Evolutionary conservation across 768 basidiomycete species (phyloP), one percentile per base, ranked within the genome.

Genomic region (Pisolithus orientalis): DNA sequence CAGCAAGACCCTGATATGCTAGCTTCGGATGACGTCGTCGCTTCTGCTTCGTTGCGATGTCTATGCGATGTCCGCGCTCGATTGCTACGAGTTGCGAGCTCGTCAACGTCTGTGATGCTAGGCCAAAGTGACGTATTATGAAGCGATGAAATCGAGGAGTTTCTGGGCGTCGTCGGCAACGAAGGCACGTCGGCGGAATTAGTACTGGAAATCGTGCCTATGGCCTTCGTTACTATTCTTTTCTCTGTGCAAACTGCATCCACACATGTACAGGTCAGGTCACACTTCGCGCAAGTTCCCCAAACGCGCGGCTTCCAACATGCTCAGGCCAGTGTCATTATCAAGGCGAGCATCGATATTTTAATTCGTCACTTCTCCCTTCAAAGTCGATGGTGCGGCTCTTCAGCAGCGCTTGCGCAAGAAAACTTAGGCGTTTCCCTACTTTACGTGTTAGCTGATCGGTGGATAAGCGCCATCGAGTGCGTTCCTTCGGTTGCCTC

Each of bases 401-500:
- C 68, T 39, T 64, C 68, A 2, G 71, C 73, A 51, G 59, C 68
- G 10, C 61, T 82, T 38, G 65, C 65, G 21, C 62, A 59, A 31
- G 67, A 65, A 28, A 65, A 45, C 53, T 57, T 50, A 74, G 75
- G 48, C 53, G 61, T 85, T 21, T 79, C 80, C 6, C 56, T 84
- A 10, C 57, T 87, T 56, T 76, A 80, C 52, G 65, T 85, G 62
- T 46, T 86, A 3, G 57, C 81, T 14, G 79, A 84, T 55, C 69
- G 84, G 60, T 89, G 85, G 84, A 65, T 91, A n/a, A 75, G 80
- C n/a, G 60, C 77, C 25, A 58, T 90, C 17, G 84, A 90, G 89
- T 90, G 60, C 60, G 80, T 75, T 45, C 4, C 34, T 29, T 13
- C 5, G 6, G 47, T 57, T 4, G 40, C 14, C 7, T 31, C 2